phyloP scores from a whole-genome alignment of 2,329 filamentous ascomycete genomes.

The Xylariales sp. region DNA sequence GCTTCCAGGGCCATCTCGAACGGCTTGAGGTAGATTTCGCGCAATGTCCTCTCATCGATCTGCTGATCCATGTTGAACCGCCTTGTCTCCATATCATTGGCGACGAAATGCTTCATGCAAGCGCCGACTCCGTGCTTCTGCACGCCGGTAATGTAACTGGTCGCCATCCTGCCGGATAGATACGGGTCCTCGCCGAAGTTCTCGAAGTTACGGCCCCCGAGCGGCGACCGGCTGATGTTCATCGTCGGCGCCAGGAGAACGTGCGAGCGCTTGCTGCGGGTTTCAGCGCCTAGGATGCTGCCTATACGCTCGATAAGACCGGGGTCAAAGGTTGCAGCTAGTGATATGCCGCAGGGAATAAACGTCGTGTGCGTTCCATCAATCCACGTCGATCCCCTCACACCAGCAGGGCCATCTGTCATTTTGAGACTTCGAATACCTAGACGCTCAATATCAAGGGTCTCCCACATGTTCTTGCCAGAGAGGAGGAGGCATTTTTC shows the following conservation, averaged over 20 bases:
- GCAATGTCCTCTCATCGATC: conserved; percentile 56
- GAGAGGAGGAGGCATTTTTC: background rate
- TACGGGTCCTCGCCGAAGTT: conserved; percentile 66
- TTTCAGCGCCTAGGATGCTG: conserved; percentile 18
- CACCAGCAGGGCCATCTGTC: conserved; percentile 16
- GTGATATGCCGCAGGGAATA: conserved; percentile 15
- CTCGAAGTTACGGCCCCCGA: conserved; percentile 66
- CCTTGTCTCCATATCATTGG: conserved; percentile 62
- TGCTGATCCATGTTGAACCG: conserved; percentile 57
- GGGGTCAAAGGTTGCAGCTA: conserved; percentile 22
- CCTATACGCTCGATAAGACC: conserved; percentile 19
- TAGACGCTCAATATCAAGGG: background rate
- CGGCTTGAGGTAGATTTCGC: conserved; percentile 64
- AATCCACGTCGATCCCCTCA: conserved; percentile 14
- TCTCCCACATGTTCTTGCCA: conserved; percentile 1
- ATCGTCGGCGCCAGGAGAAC: conserved; percentile 12
- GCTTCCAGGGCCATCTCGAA: conserved; percentile 67
- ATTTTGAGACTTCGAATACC: conserved; percentile 12
- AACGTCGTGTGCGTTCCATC: conserved; percentile 13
- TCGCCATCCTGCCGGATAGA: conserved; percentile 47
- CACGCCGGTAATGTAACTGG: conserved; percentile 42
- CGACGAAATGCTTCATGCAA: conserved; percentile 41
- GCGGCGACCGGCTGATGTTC: conserved; percentile 31
- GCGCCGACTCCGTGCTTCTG: conserved; percentile 32
- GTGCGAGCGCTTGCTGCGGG: conserved; percentile 16